Evolutionary conservation across 2,329 filamentous ascomycete species (phyloP), one percentile per base, ranked within the genome.

Genomic region (Fusarium sp.): DNA sequence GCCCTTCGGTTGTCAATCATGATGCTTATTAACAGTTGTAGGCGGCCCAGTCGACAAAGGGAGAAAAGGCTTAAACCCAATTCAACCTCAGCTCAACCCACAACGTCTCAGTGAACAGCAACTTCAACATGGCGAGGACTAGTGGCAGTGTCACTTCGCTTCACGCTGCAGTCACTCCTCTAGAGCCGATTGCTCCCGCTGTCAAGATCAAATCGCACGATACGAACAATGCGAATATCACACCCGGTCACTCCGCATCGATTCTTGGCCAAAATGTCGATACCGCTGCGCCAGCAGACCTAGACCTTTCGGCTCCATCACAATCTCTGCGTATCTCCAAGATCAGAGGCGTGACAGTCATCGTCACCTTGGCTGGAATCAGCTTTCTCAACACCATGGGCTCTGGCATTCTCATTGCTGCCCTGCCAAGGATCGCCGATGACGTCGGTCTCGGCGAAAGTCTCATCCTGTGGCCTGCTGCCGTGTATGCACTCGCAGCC

Each of bases 361-460:
- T 75, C 1, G 52, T 76, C 2, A 78, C 76, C 1, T 67, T 78
- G 0, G 66, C 76, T 1, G 69, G 72, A 0, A 75, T 74, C 13
- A 76, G 74, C 9, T 78, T 78, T 16, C 76, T 78, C 68, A 78
- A 78, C 6, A 78, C 76, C 1, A 78, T 78, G 72, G 76, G 76
- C 14, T 78, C 76, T 0, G 76, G 76, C 1, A 77, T 77, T 0
- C 64, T 78, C 0, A 78, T 76, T 16, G 76, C 75, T 4, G 76
- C 76, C 1, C 64, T 78, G 2, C 76, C 76, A 4, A 63, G 67
- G 2, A 78, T 78, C 14, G 74, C 76, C 4, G 52, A 76, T 5
- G 72, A 78, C 0, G 63, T 78, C 1, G 63, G 69, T 1, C 64
- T 78, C 2, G 66, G 74, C 0, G 76, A 77, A 4, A 78, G 73